A percentile compares a stretch with the other conserved stretches of the same genome.
These are phyloP conservation scores for Venturia asperata DNA, from an alignment of 2,329 filamentous ascomycete genomes.

Conservation along the genomic window DNA sequence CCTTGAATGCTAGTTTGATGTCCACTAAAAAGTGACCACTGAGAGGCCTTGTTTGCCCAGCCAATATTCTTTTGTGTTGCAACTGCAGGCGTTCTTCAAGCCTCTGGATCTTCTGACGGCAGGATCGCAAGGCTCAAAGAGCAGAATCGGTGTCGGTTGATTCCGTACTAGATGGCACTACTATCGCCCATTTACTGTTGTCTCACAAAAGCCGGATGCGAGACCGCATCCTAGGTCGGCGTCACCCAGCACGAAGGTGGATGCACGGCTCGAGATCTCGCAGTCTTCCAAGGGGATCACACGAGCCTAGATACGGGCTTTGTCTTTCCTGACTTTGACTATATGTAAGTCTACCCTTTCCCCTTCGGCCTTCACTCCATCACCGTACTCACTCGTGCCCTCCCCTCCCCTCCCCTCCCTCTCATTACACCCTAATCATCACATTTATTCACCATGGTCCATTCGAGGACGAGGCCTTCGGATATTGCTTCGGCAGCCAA, in stretches of 20 bases:
- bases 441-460: constrained; percentile 41
- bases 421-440: too few relatives aligned
- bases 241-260: constrained; percentile 5
- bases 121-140: not conserved
- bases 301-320: not conserved
- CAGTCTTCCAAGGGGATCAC: not conserved
- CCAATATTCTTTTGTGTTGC: not conserved
- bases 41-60: not conserved
- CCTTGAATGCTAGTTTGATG: not conserved
- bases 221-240: constrained; percentile 4
- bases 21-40: not conserved
- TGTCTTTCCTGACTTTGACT: not conserved
- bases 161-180: not conserved
- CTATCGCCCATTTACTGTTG: not conserved
- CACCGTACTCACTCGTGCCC: not conserved
- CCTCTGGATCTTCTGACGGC: not conserved
- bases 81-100: not conserved
- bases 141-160: not conserved
- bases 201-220: constrained; percentile 7
- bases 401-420: not conserved
- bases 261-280: constrained; percentile 5
- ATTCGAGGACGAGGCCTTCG: constrained; percentile 55
- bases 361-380: not conserved
- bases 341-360: constrained; percentile 5
- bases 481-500: constrained; percentile 71